phyloP scores from a whole-genome alignment of 148 eudicot genomes.

The Spergularia bocconei region DNA sequence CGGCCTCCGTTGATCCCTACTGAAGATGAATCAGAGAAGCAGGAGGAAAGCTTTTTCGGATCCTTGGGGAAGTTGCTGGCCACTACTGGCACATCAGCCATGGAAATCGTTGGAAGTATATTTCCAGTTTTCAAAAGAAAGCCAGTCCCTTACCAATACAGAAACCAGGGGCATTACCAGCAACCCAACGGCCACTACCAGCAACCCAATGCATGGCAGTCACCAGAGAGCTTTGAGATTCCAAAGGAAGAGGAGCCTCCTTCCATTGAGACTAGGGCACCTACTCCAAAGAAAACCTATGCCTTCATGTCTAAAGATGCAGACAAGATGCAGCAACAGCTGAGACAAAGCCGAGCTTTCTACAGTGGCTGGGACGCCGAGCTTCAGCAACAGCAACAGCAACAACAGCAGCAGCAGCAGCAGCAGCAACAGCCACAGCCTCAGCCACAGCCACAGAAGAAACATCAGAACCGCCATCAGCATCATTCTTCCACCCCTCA shows the following conservation, averaged over 20 bases:
- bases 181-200: slow-evolving; percentile 42
- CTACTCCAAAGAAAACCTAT: slow-evolving; percentile 82
- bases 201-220: slow-evolving; percentile 58
- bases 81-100: slow-evolving; percentile 45
- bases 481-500: slow-evolving; percentile 54
- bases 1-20: slow-evolving; percentile 76
- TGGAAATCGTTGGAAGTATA: slow-evolving; percentile 60
- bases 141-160: slow-evolving; percentile 33
- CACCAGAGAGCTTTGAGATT: slow-evolving; percentile 81
- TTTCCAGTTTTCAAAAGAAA: slow-evolving; percentile 57
- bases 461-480: slow-evolving; percentile 62
- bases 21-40: slow-evolving; percentile 69
- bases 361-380: slow-evolving; percentile 66
- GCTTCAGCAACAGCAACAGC: slow-evolving; percentile 42
- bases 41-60: slow-evolving; percentile 68
- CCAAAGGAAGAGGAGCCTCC: slow-evolving; percentile 89
- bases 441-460: slow-evolving; percentile 32
- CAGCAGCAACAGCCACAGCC: slow-evolving; percentile 37
- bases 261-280: slow-evolving; percentile 65
- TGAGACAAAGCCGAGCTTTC: slow-evolving; percentile 64
- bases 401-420: slow-evolving; percentile 36
- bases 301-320: slow-evolving; percentile 89
- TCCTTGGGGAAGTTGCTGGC: slow-evolving; percentile 57
- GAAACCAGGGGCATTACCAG: slow-evolving; percentile 33
- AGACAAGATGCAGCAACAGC: slow-evolving; percentile 73